Evolutionary conservation across 441 rosid genomes (phyloP).

Genomic region (Croton laevigatus): DNA sequence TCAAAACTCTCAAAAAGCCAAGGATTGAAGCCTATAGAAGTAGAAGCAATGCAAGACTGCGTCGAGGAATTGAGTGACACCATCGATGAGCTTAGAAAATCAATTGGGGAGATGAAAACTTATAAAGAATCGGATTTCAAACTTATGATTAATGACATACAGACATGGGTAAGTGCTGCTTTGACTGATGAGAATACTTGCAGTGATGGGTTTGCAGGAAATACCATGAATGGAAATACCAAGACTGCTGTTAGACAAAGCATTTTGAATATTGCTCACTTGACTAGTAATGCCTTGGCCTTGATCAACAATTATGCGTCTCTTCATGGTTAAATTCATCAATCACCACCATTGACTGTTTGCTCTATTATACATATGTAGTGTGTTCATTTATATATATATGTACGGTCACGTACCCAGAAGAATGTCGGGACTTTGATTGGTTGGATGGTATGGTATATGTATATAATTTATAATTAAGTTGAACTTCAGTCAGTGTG

Average conservation of each 20-base stretch:
- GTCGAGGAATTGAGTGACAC: conserved; percentile 61
- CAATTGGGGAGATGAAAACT: conserved; percentile 51
- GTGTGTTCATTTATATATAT: background rate
- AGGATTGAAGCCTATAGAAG: conserved; percentile 44
- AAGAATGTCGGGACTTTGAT: background rate
- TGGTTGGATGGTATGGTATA: background rate
- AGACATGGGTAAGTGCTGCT: conserved; percentile 82
- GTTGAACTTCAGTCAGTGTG: background rate
- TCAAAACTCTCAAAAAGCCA: conserved; percentile 38
- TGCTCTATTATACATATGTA: too few relatives aligned
- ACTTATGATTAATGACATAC: conserved; percentile 44
- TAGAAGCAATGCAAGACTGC: conserved; percentile 62
- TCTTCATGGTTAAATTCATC: conserved; percentile 33
- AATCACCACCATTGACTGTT: too few relatives aligned
- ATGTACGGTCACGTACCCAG: too few relatives aligned
- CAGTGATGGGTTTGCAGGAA: conserved; percentile 54
- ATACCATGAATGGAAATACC: conserved; percentile 40
- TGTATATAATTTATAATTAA: background rate
- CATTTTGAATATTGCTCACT: conserved; percentile 48
- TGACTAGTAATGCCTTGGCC: conserved; percentile 79
- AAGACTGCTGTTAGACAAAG: conserved; percentile 38
- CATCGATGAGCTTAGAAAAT: conserved; percentile 48
- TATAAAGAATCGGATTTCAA: conserved; percentile 34
- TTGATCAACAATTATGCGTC: conserved; percentile 59
- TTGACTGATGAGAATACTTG: conserved; percentile 69